Base-by-base conservation (phyloP, 1,139 yeast species). In the Lodderomyces parapsilosis region DNA sequence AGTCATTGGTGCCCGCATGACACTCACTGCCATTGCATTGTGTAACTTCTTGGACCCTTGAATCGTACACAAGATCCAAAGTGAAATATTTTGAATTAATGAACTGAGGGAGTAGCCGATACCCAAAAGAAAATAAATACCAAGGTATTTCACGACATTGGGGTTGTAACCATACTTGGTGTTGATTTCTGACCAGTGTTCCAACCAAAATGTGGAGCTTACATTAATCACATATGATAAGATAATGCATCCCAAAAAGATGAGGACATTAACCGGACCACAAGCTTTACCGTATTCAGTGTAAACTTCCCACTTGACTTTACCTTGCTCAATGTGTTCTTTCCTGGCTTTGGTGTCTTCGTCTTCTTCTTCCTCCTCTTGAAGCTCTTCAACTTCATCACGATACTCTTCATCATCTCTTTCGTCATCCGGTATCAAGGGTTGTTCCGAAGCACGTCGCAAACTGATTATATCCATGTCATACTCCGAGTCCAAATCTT, bases 111-210 rank as follows among this genome's bases (percentile, higher is more conserved):
- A 77, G 42, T 56, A 60, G 9, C 79, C 74, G 40, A 89, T 59
- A 50, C 98, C 97, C 42, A 91, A 71, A 11, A 76, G 70, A 48
- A 87, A 80, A 61, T 93, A 93, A 39, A 88, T 71, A 30, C 89
- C 86, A 54, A 93, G 72, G 54, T 90, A 91, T 55, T 67, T 78
- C 40, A 69, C 69, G 25, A 86, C 80, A 47, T 81, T 61, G 2
- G 96, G 96, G 59, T 91, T 91, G 45, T 67, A 69, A 19, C 93
- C 94, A 36, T 68, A 61, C 38, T 63, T 68, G 4, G 90, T 76
- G 59, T 93, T 93, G 30, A 86, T 80, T 60, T 93, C 99, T 8
- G 98, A 89, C 99, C 99, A 94, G 61, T 89, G 91, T 62, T 93
- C 93, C 57, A 93, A 79, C 99, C 99, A 93, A 42, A 93, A 78